Evolutionary conservation across 148 eudicot genomes (phyloP), one percentile per base, ranked within the genome.

Genomic region (Chenopodium quinoa): DNA sequence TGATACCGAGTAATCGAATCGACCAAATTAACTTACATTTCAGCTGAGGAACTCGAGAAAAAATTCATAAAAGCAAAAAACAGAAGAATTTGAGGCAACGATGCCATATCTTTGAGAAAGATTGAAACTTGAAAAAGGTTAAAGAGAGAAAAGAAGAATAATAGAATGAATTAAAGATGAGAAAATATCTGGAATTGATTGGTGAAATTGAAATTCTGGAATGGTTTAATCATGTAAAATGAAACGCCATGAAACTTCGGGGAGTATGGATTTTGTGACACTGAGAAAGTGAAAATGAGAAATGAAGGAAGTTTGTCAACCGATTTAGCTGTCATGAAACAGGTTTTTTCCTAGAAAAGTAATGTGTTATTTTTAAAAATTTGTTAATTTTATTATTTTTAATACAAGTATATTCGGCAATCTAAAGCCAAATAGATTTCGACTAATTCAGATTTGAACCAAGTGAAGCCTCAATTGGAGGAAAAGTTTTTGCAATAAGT

Each of bases 1-100:
- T 34, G 31, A 46, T 47, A 71, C 7, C 73, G 40, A 75, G 37
- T 14, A 73, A n/a, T 9, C 2, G 19, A 11, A 29, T 70, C 16
- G 22, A 75, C 20, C 32, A 77, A 84, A 82, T 4, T 20, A 40
- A 64, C 90, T 87, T 86, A 91, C 92, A 48, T 81, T 86, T 89
- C 69, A 79, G 91, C 87, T 7, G 72, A 83, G 63, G 75, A 79
- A 48, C 69, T 32, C n/a, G 76, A 79, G 73, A 87, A 83, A 63
- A 19, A 75, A 62, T 2, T 22, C 37, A 69, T 77, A 54, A 66
- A 80, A 17, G 78, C 40, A 63, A 90, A 79, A 65, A 90, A 76
- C 71, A 81, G 79, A 25, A 85, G 32, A 68, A 84, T 62, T 78
- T 83, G 73, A 70, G 85, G 64, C 40, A 75, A 58, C 52, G 83